A percentile compares a stretch with the other conserved stretches of the same genome.
Conservation (phyloP, 2,329 filamentous ascomycete genomes). For the Aspergillus intermedius region DNA sequence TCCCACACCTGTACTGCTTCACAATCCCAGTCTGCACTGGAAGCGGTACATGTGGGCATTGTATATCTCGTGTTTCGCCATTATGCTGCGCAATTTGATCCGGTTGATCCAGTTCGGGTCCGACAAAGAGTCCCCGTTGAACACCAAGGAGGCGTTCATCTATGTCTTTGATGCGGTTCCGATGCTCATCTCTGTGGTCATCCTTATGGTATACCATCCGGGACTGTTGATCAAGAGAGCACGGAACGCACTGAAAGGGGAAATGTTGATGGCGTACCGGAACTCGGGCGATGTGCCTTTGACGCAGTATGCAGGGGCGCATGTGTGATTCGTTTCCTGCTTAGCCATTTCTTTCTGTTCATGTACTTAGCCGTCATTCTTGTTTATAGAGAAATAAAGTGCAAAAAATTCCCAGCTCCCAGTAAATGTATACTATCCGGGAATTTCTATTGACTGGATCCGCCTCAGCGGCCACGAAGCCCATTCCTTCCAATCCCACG, state of each 20-base stretch:
- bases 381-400: not conserved
- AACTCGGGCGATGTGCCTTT: conserved; percentile 11
- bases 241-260: conserved; percentile 9
- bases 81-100: conserved; percentile 24
- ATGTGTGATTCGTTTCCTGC: no score
- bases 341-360: not conserved
- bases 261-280: conserved; percentile 4
- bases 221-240: conserved; percentile 15
- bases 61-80: conserved; percentile 17
- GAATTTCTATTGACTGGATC: not conserved
- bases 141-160: conserved; percentile 21
- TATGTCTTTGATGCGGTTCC: conserved; percentile 28
- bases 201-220: conserved; percentile 21
- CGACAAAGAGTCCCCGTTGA: conserved; percentile 7
- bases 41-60: conserved; percentile 20
- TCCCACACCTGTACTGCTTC: conserved; percentile 12
- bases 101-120: conserved; percentile 24
- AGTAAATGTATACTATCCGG: not conserved
- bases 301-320: conserved; percentile 5
- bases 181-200: conserved; percentile 18
- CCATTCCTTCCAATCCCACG: conserved; percentile 14
- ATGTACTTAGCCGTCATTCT: not conserved
- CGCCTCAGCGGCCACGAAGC: conserved; percentile 20
- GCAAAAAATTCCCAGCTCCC: not conserved
- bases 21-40: conserved; percentile 19